Percentiles rank a stretch among this genome's conserved stretches.
Evolutionary conservation across 495 filamentous ascomycete genomes (phyloP).

Genomic region (Ramalina intermedia): DNA sequence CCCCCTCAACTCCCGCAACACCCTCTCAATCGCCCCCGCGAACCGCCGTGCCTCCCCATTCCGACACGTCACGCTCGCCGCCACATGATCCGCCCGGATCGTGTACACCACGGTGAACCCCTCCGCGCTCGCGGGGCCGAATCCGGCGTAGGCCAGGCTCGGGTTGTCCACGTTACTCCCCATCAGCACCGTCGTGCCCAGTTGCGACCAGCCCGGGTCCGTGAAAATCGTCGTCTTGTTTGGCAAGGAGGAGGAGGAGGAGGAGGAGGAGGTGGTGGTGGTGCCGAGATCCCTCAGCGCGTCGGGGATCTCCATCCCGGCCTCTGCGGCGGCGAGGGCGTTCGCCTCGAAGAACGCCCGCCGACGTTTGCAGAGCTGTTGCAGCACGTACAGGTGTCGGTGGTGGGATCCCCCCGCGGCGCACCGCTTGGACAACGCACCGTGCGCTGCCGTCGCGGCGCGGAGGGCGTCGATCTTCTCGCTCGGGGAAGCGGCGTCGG

Average conservation of each 20-base stretch:
- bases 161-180: constrained; percentile 4
- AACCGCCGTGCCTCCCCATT: constrained; percentile 3
- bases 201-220: neutral
- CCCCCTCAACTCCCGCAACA: neutral
- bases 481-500: neutral
- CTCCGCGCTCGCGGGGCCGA: neutral
- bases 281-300: neutral
- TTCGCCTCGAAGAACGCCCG: constrained; percentile 9
- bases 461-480: neutral
- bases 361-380: constrained; percentile 1
- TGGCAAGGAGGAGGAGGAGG: too few relatives aligned
- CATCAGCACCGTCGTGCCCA: constrained; percentile 2
- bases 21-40: neutral
- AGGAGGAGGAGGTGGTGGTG: neutral
- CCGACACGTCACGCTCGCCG: neutral
- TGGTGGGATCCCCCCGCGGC: neutral
- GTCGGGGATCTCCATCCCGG: neutral
- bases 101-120: constrained; percentile 3
- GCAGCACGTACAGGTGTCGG: constrained; percentile 5
- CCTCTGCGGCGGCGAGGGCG: neutral
- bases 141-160: neutral
- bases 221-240: neutral
- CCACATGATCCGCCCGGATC: neutral
- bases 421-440: neutral
- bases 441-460: neutral